Percentiles rank a stretch among this genome's conserved stretches.
Evolutionary conservation across 2,329 filamentous ascomycete genomes (phyloP).

Genomic region (Fusarium dlaminii): DNA sequence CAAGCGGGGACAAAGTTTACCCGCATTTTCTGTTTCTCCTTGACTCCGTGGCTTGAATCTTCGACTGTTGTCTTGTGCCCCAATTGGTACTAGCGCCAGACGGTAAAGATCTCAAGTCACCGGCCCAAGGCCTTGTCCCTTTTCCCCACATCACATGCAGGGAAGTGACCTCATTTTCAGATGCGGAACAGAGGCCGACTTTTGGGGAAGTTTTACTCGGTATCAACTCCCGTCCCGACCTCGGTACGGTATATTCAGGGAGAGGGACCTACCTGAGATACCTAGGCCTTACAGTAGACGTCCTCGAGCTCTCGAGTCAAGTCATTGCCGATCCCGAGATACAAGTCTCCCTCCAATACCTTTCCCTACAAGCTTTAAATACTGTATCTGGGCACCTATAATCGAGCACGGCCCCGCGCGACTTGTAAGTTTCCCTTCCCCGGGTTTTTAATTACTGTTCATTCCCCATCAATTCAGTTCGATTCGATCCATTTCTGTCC

Average conservation of each 20-base stretch:
- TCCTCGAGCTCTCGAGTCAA: slow-evolving; percentile 14
- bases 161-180: slow-evolving; percentile 42
- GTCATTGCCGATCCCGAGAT: slow-evolving; percentile 28
- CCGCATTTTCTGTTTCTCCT: slow-evolving; percentile 42
- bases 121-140: not conserved
- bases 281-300: not conserved
- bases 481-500: slow-evolving; percentile 1
- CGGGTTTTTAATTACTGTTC: slow-evolving; percentile 20
- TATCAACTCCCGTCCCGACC: slow-evolving; percentile 33
- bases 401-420: slow-evolving; percentile 32
- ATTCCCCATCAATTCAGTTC: slow-evolving; percentile 15
- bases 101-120: slow-evolving; percentile 12
- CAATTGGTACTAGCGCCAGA: not conserved
- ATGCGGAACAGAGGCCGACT: slow-evolving; percentile 35
- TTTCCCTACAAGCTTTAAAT: slow-evolving; percentile 8
- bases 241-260: slow-evolving; percentile 37
- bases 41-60: slow-evolving; percentile 23
- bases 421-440: slow-evolving; percentile 17
- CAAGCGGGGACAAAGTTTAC: slow-evolving; percentile 27
- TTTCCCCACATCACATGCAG: slow-evolving; percentile 43
- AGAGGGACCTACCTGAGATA: not conserved
- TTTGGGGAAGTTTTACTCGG: slow-evolving; percentile 30
- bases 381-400: slow-evolving; percentile 4
- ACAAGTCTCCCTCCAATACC: not conserved
- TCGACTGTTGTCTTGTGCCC: not conserved